Conservation (phyloP, 768 basidiomycete species). For the Suillus plorans region DNA sequence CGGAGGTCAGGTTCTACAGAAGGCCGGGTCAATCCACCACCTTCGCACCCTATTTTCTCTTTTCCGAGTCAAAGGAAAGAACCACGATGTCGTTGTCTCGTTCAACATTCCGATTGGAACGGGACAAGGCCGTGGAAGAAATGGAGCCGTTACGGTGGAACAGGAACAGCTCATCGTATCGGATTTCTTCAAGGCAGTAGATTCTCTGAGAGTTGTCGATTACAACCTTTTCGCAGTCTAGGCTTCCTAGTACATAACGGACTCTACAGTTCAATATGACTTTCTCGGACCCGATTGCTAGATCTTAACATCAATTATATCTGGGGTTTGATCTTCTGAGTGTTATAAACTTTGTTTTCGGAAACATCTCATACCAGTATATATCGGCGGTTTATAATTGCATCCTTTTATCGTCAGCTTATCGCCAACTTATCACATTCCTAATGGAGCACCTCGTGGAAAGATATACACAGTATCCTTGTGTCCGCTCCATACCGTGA, state of each 20-base stretch:
- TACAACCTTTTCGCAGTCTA: conserved; percentile 60
- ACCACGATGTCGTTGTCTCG: conserved; percentile 80
- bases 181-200: conserved; percentile 55
- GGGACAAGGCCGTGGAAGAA: conserved; percentile 32
- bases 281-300: background rate
- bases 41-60: conserved; percentile 60
- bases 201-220: conserved; percentile 65
- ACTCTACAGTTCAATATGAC: background rate
- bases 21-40: conserved; percentile 55
- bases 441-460: conserved; percentile 1
- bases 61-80: conserved; percentile 70
- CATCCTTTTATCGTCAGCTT: background rate
- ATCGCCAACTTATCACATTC: background rate
- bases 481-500: background rate
- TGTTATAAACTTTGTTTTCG: background rate
- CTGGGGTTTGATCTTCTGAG: background rate
- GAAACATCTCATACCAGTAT: background rate
- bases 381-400: background rate
- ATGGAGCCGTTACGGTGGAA: conserved; percentile 40
- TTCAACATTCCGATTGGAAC: conserved; percentile 73
- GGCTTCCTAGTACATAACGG: background rate
- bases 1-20: conserved; percentile 72
- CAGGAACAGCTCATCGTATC: conserved; percentile 29
- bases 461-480: background rate
- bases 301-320: background rate